Conservation (phyloP, 306 rosid species). For the Oxytropis ochrocephala region DNA sequence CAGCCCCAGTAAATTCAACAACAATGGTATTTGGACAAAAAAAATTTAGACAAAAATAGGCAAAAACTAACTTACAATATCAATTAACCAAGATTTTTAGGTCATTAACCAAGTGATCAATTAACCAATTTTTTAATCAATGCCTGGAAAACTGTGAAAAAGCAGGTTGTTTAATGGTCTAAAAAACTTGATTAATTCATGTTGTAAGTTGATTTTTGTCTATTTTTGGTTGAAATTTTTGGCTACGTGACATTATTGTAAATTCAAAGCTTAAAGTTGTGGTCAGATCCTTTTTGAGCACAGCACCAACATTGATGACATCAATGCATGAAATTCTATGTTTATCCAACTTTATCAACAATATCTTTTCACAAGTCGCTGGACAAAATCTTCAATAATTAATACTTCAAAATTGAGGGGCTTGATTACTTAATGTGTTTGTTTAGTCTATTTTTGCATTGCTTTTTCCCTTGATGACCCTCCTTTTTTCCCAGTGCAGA, state of each 20-base stretch:
- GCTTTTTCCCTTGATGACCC: conserved; percentile 28
- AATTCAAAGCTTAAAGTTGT: conserved; percentile 40
- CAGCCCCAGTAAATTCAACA: conserved; percentile 26
- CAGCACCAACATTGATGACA: conserved; percentile 37
- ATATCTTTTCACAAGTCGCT: conserved; percentile 19
- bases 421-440: conserved; percentile 34
- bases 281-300: conserved; percentile 40
- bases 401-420: conserved; percentile 33
- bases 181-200: no score
- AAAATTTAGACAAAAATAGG: no score
- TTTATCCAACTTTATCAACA: conserved; percentile 49
- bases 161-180: no score
- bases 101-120: no score
- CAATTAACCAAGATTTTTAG: no score
- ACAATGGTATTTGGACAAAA: no score
- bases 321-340: conserved; percentile 37
- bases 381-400: conserved; percentile 46
- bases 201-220: no score
- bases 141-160: no score
- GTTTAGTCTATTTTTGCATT: conserved; percentile 35
- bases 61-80: no score
- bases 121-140: no score
- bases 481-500: conserved; percentile 31
- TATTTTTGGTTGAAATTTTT: no score
- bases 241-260: no score